phyloP scores from a whole-genome alignment of 768 basidiomycete species.

The Gloeostereum incarnatum region DNA sequence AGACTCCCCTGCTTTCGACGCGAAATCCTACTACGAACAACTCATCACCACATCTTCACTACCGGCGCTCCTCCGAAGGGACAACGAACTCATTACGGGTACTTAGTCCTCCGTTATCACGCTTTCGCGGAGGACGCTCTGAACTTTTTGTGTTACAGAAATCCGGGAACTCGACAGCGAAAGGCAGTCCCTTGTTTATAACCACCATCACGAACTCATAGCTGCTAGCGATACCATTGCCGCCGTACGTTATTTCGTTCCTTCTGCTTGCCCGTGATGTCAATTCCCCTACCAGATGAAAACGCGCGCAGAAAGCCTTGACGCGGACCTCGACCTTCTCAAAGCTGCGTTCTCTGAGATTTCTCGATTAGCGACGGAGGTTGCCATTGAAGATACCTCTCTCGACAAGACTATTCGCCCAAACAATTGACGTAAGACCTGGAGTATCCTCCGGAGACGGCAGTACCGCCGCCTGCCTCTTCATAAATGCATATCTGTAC shows the following conservation, averaged over 20 bases:
- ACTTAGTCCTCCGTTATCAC: not conserved
- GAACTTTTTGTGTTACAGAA: constrained; percentile 28
- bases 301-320: constrained; percentile 74
- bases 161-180: constrained; percentile 84
- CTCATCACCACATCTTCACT: constrained; percentile 76
- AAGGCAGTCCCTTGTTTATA: constrained; percentile 86
- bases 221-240: constrained; percentile 90
- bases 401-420: no score
- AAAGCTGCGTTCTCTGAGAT: constrained; percentile 81
- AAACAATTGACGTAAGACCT: no score
- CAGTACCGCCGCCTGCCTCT: no score
- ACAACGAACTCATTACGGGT: constrained; percentile 79
- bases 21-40: constrained; percentile 79
- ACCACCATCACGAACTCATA: constrained; percentile 92
- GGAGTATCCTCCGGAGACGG: no score
- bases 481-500: no score
- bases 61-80: constrained; percentile 61
- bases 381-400: constrained; percentile 34
- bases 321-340: constrained; percentile 75
- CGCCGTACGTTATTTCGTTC: constrained; percentile 37
- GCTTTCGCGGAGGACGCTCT: not conserved
- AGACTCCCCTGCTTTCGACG: constrained; percentile 81
- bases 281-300: constrained; percentile 58
- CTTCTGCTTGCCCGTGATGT: not conserved
- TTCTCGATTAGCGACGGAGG: constrained; percentile 64